Conservation (phyloP, 202 grass and related monocot genomes). For the Alloteropsis angusta region DNA sequence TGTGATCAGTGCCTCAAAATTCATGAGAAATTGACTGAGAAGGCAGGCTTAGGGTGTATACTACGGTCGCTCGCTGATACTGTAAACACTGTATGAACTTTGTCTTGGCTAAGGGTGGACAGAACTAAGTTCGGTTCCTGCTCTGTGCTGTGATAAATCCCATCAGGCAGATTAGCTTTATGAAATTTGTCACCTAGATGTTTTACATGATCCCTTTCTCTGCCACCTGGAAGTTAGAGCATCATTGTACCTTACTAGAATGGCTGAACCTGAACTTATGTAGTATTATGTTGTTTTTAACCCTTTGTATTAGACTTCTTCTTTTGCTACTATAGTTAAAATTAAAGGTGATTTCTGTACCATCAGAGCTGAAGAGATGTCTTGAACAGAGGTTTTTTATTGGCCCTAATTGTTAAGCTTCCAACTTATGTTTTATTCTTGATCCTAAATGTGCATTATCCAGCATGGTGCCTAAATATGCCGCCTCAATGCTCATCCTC, state of each 20-base stretch:
- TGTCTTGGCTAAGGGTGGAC: background rate
- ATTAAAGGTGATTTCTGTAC: background rate
- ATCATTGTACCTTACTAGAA: background rate
- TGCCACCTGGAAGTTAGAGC: background rate
- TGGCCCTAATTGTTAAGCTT: background rate
- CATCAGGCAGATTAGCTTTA: background rate
- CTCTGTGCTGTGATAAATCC: background rate
- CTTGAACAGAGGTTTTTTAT: background rate
- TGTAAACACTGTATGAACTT: conserved; percentile 73
- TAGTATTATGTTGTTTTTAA: background rate
- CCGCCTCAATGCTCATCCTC: background rate
- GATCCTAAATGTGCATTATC: background rate
- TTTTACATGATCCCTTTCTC: background rate
- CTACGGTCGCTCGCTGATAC: conserved; percentile 72
- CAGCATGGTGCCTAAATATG: background rate
- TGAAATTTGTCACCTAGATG: background rate
- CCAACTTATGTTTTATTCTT: background rate
- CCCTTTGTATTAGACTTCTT: background rate
- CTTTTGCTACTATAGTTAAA: background rate
- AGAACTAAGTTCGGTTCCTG: background rate
- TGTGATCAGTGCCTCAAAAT: conserved; percentile 97
- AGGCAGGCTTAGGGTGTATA: conserved; percentile 88
- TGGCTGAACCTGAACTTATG: background rate
- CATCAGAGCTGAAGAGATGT: background rate
- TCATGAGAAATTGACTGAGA: conserved; percentile 86